A percentile compares a stretch with the other conserved stretches of the same genome.
Evolutionary conservation across 805 yeast species (phyloP).

Genomic region (Saccharomycopsis schoenii): DNA sequence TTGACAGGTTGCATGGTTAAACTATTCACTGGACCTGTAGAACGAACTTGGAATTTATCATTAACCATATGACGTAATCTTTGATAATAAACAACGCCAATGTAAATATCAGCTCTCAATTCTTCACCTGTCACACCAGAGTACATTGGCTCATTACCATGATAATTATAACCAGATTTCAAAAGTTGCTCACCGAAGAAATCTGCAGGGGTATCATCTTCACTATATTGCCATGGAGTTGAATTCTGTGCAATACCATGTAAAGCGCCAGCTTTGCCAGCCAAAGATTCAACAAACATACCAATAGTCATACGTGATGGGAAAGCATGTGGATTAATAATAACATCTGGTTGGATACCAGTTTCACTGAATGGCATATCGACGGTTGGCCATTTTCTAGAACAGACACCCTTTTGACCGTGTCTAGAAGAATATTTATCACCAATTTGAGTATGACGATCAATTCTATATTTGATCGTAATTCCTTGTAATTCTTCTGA

Average conservation of each 20-base stretch:
- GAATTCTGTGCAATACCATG: slow-evolving; percentile 97
- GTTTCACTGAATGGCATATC: slow-evolving; percentile 96
- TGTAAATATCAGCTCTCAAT: slow-evolving; percentile 87
- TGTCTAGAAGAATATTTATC: slow-evolving; percentile 97
- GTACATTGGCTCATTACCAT: slow-evolving; percentile 98
- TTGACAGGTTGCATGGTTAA: slow-evolving; percentile 99
- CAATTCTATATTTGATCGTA: slow-evolving; percentile 81
- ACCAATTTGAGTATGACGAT: slow-evolving; percentile 91
- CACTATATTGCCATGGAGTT: slow-evolving; percentile 92
- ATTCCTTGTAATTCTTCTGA: slow-evolving; percentile 75
- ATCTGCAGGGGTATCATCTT: slow-evolving; percentile 92
- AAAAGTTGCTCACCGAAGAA: slow-evolving; percentile 89
- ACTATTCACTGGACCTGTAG: slow-evolving; percentile 96
- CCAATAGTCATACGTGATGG: slow-evolving; percentile 99
- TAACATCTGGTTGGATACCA: slow-evolving; percentile 96
- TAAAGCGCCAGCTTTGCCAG: slow-evolving; percentile 98
- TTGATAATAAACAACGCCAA: slow-evolving; percentile 96
- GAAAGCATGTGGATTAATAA: slow-evolving; percentile 98
- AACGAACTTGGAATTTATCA: slow-evolving; percentile 98
- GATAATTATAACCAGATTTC: slow-evolving; percentile 89
- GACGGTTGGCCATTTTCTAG: slow-evolving; percentile 93
- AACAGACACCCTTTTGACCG: slow-evolving; percentile 98
- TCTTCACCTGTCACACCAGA: slow-evolving; percentile 99
- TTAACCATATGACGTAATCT: slow-evolving; percentile 98
- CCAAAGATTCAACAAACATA: slow-evolving; percentile 96